A percentile compares a stretch with the other conserved stretches of the same genome.
These are phyloP conservation scores for Balansia obtecta DNA, from an alignment of 2,329 filamentous ascomycete species.

Conservation along the genomic window DNA sequence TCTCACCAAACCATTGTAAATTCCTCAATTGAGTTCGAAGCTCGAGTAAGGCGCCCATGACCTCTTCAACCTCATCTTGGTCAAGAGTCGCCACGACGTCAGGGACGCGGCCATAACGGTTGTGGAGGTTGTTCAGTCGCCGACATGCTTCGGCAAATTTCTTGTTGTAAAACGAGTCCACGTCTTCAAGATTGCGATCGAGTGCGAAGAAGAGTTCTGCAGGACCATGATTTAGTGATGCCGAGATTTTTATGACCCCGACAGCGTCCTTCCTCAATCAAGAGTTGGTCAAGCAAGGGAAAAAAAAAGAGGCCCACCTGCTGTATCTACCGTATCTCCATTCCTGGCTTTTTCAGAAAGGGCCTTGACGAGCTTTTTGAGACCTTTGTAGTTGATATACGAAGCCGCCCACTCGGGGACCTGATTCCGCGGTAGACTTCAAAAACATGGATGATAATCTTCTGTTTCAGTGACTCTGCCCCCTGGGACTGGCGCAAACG, in stretches of 20 bases:
- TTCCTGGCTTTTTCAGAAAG: constrained; percentile 52
- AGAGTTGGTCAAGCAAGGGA: constrained; percentile 10
- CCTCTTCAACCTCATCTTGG: constrained; percentile 78
- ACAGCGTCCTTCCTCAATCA: constrained; percentile 8
- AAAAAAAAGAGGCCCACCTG: constrained; percentile 52
- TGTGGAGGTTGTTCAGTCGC: constrained; percentile 73
- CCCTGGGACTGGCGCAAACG: not conserved
- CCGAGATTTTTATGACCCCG: constrained; percentile 13
- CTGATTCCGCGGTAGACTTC: constrained; percentile 63
- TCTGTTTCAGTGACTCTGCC: constrained; percentile 9
- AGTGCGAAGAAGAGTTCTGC: constrained; percentile 93
- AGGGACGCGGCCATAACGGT: constrained; percentile 67
- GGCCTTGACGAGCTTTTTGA: constrained; percentile 92
- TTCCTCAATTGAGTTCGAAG: constrained; percentile 79
- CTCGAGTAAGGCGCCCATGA: constrained; percentile 82
- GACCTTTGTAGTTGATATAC: constrained; percentile 81
- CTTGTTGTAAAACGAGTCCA: constrained; percentile 94
- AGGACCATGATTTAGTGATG: constrained; percentile 19
- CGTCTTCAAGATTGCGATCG: constrained; percentile 93
- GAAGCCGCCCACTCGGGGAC: constrained; percentile 76
- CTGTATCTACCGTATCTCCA: constrained; percentile 72
- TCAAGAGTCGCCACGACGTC: constrained; percentile 64
- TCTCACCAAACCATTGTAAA: constrained; percentile 94
- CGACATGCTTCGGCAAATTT: constrained; percentile 79
- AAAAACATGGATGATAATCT: not conserved